phyloP scores from a whole-genome alignment of 1,139 yeast species.

The Hemisphaericaspora lyxosophila region DNA sequence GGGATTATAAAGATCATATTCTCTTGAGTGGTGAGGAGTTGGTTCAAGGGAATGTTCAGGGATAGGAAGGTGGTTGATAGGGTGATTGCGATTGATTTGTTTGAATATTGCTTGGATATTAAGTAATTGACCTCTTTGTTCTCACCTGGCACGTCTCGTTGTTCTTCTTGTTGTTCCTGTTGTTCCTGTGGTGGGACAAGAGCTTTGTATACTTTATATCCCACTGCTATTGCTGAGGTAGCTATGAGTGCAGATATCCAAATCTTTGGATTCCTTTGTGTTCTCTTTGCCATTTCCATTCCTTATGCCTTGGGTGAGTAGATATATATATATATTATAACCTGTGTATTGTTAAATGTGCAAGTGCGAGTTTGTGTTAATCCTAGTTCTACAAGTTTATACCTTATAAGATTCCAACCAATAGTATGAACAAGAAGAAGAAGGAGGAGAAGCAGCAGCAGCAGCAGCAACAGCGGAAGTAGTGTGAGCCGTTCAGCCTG shows the following conservation, averaged over 20 bases:
- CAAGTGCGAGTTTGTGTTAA: too few species aligned
- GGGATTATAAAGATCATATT: constrained; percentile 50
- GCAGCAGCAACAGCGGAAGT: too few species aligned
- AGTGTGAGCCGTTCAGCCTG: too few species aligned
- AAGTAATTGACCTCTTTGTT: constrained; percentile 7
- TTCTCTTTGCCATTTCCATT: constrained; percentile 13
- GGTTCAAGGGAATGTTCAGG: constrained; percentile 40
- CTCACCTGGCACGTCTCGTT: constrained; percentile 9
- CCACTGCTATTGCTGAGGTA: constrained; percentile 35
- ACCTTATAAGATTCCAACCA: too few species aligned
- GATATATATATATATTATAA: background rate
- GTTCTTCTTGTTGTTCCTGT: constrained; percentile 5
- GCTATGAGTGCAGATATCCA: constrained; percentile 40
- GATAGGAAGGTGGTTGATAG: constrained; percentile 44
- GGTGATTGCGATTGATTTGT: constrained; percentile 44
- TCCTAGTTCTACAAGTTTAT: too few species aligned
- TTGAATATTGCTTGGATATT: constrained; percentile 24
- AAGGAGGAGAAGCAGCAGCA: too few species aligned
- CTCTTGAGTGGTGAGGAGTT: constrained; percentile 35
- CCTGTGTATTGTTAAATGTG: too few species aligned
- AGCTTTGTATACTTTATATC: constrained; percentile 33
- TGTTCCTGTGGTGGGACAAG: constrained; percentile 12
- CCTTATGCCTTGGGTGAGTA: background rate
- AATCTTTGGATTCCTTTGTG: constrained; percentile 29
- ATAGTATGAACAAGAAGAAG: too few species aligned